Base-by-base conservation (phyloP, 1,284 basidiomycete genomes). In the Phlebopus sp. region DNA sequence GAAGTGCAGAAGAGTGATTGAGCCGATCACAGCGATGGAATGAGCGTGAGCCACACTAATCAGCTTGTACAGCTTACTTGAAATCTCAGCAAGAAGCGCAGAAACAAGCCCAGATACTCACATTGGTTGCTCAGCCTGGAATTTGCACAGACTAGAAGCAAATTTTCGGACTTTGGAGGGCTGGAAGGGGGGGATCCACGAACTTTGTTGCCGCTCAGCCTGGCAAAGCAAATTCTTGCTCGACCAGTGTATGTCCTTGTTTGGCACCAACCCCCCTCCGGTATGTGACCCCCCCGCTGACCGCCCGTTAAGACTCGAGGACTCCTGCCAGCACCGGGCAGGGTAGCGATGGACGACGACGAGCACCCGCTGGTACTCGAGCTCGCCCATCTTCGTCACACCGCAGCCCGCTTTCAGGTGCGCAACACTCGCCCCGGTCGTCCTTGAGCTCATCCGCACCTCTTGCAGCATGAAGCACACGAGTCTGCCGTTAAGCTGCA, bases 351-450 rank as follows among this genome's bases (percentile, higher is more conserved):
- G n/a, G n/a, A n/a, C n/a, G 59, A 66, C 60, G 71, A 75, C 53
- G 78, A 80, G 40, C 84, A 90, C 58, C 87, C 86, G 10, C 72
- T 90, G 21, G 71, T 77, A 9, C 66, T 79, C 25, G 86, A 90
- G 66, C 73, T 90, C 25, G 58, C 72, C 15, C 82, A 81, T 51
- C 74, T 89, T 17, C 77, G 82, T 45, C 66, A 72, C n/a, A 79
- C 85, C 2, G 74, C 87, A 5, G 67, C 72, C 37, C 79, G 80
- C 40, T 90, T 85, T 56, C 86, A 85, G 77, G 82, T 80, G 65
- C 30, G 50, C 49, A 44, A 35, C 25, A 45, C 45, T 32, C 37
- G 48, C 18, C 21, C 25, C 10, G 23, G 23, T 29, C 31, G 40
- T 29, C 51, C 25, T 38, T 35, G 2, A 45, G 35, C 32, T 37